Base-by-base conservation (phyloP, 495 filamentous ascomycete species). In the Aspergillus cavernicola region DNA sequence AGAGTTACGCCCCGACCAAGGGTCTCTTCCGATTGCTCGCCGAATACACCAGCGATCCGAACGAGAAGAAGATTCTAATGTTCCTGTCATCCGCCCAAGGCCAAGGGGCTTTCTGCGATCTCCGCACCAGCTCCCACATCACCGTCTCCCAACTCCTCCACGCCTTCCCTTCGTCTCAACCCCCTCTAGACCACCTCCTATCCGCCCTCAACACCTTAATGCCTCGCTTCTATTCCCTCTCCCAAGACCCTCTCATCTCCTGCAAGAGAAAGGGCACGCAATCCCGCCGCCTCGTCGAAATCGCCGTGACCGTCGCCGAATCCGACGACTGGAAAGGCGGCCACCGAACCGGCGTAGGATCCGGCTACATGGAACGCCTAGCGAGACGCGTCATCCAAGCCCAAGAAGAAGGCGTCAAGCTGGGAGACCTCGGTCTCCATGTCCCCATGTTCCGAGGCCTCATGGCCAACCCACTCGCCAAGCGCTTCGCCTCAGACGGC, bases 191-290 rank as follows among this genome's bases (percentile, higher is more conserved):
- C 47, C 75, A 84, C 44, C 81, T 98, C 9, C 76, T 97, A 18
- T 89, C 87, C 4, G 80, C 87, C 37, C 85, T 96, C 43, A 86
- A 85, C 55, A 85, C 85, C 28, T 75, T 98, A 19, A 97, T 97
- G 92, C 92, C 93, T 0, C 86, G 93, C 54, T 98, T 97, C 75
- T 98, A 98, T 73, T 97, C 93, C 19, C 82, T 98, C 12, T 96
- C 92, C 37, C 95, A 95, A 66, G 93, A 98, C 66, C 93, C 93
- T 0, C 88, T 92, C 54, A 79, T 92, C 59, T 92, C 89, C 3
- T 87, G 83, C 59, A 78, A 77, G 46, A 78, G 76, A 18, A 80
- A 81, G 55, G 87, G 83, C 54, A 77, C 79, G 16, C 82, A 87
- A 58, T 78, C 83, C 66, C 88, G 87, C 59, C 89, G 93, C 15